Base-by-base conservation (phyloP, 2,329 filamentous ascomycete species). In the Emergomyces africanus region DNA sequence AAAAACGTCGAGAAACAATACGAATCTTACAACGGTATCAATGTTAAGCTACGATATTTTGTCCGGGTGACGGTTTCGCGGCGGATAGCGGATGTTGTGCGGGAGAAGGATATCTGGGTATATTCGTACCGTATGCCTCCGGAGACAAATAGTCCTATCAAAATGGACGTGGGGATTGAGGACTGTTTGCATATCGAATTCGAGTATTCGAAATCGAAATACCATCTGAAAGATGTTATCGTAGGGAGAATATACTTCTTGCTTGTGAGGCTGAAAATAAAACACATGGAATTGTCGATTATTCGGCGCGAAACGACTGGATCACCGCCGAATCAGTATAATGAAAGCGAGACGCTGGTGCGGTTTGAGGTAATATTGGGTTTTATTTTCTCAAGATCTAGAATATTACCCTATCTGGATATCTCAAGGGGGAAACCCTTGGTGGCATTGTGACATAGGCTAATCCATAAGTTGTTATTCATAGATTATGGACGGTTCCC, bases 1-100 rank as follows among this genome's bases (percentile, higher is more conserved):
- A 97, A 97, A 76, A 99, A 97, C 75, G 90, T 99, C 68, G 94
- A 99, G 82, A 99, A 99, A 81, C 91, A 95, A 75, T 99, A 99
- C 81, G 95, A 99, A 77, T 96, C 91, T 65, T 99, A 99, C 81
- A 95, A 96, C 73, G 94, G 94, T 71, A 99, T 99, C 83, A 99
- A 99, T 72, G 94, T 99, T 69, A 95, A 96, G 80, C 83, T 99
- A 72, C 90, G 94, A 67, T 99, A 99, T 83, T 97, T 97, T 76
- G 86, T 97, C 60, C 88, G 91, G 67, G 94, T 97, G 66, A 99
- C 94, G 41, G 94, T 99, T 54, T 95, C 90, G 57, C 85, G 94
- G 69, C 85, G 94, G 72, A 97, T 99, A 90, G 90, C 90, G 68
- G 94, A 99, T 71, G 92, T 99, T 60, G 90, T 97, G 69, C 88